Base-by-base conservation (phyloP, 2,329 filamentous ascomycete species). In the Diaporthe aspalathi region DNA sequence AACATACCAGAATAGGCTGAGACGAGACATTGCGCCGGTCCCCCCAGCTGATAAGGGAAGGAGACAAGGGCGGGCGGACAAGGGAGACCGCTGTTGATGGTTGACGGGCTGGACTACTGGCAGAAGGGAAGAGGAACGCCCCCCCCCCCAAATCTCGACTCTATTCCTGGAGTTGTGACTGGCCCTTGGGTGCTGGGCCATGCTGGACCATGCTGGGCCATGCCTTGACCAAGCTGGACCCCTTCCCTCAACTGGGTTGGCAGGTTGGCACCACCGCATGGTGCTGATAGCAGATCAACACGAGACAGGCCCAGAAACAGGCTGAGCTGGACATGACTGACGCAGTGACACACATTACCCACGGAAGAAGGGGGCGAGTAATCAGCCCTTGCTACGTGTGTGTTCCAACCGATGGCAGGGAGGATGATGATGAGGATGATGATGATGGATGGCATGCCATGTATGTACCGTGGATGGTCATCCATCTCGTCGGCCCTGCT, bases 31-130 rank as follows among this genome's bases (percentile, higher is more conserved):
- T n/a, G 40, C 43, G 29, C 40, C 40, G 40, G 66, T n/a, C n/a
- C 9, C 40, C 40, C 40, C 40, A 68, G 53, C 66, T 68, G 66
- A 68, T 68, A 68, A 68, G 66, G 66, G 66, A 68, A 68, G 52
- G 66, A 68, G 66, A 54, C 66, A 57, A 68, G 40, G 38, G 65
- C 40, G 57, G 20, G 27, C 12, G 17, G n/a, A 49, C 24, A 43
- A 45, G 52, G 52, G 24, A 67, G 50, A 54, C 24, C 38, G 49
- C 52, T 45, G 49, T 20, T 54, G 5, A 5, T 14, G 16, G 32
- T 5, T 12, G 9, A 38, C 5, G 6, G 35, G 35, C 35, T 11
- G 9, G 6, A 38, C 6, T 5, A 38, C 6, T 5, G 20, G 9
- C 40, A 54, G 35, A 29, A 35, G 32, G 32, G 32, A 35, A n/a